phyloP scores from a whole-genome alignment of 75 land plant genomes.

The Ceratopteris richardii region DNA sequence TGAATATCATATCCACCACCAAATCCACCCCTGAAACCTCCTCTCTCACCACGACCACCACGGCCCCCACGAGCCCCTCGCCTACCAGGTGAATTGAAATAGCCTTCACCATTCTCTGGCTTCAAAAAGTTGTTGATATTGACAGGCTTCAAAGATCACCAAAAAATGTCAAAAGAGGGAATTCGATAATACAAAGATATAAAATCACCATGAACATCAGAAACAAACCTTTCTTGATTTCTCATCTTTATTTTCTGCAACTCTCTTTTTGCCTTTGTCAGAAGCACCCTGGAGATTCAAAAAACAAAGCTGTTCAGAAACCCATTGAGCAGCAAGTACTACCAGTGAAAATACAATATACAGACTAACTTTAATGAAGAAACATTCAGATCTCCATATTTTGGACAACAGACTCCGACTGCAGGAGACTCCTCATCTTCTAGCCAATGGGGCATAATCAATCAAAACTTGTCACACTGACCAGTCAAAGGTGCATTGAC shows the following conservation, averaged over 20 bases:
- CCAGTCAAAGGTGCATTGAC: too few relatives aligned
- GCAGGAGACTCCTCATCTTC: too few relatives aligned
- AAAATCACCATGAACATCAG: background rate
- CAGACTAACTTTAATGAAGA: too few relatives aligned
- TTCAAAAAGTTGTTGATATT: conserved; percentile 63
- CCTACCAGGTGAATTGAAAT: conserved; percentile 27
- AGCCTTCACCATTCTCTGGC: conserved; percentile 47
- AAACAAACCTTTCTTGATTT: conserved; percentile 40
- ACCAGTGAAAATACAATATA: too few relatives aligned
- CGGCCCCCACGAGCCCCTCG: conserved; percentile 51
- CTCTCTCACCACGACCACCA: conserved; percentile 30
- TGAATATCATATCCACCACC: conserved; percentile 14
- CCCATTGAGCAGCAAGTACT: too few relatives aligned
- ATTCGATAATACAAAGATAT: background rate
- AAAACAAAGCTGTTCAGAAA: too few relatives aligned
- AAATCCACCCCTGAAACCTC: conserved; percentile 19
- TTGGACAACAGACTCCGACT: too few relatives aligned
- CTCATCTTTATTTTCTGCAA: conserved; percentile 63
- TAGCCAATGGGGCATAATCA: too few relatives aligned
- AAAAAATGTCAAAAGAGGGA: conserved; percentile 1
- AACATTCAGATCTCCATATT: too few relatives aligned
- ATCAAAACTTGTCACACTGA: too few relatives aligned
- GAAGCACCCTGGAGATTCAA: conserved; percentile 12
- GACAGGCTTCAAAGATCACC: conserved; percentile 29
- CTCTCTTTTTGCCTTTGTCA: conserved; percentile 44